phyloP scores from a whole-genome alignment of 257 asterid species.

The Rubia yunnanensis region DNA sequence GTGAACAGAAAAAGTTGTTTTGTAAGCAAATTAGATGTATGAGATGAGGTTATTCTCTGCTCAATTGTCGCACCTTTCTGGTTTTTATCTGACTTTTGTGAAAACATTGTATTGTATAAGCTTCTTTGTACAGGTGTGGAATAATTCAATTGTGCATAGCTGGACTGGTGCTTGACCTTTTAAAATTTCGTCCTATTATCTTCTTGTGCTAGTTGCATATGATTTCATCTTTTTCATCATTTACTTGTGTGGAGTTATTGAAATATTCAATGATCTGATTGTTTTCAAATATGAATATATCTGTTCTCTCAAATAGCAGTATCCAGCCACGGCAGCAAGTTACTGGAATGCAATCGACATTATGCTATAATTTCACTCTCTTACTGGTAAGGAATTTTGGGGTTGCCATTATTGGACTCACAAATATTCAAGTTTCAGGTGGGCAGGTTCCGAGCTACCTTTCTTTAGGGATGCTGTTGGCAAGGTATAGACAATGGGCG shows the following conservation, averaged over 20 bases:
- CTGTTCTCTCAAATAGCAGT: not conserved
- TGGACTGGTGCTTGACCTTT: not conserved
- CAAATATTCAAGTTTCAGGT: not conserved
- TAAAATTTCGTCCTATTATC: not conserved
- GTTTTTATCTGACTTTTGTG: too few species aligned
- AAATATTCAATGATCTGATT: not conserved
- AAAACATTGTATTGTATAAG: not conserved
- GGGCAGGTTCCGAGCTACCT: not conserved
- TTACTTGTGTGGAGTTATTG: not conserved
- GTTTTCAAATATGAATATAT: too few species aligned
- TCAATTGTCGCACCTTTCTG: not conserved
- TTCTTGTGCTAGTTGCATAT: not conserved
- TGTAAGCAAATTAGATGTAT: not conserved
- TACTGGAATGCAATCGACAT: not conserved
- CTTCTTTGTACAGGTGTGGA: not conserved
- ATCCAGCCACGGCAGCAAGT: not conserved
- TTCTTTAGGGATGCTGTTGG: not conserved
- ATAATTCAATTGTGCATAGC: not conserved
- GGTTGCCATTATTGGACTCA: not conserved
- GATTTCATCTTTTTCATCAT: not conserved
- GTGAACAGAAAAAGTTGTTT: not conserved
- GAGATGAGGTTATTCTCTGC: not conserved
- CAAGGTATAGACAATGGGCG: not conserved
- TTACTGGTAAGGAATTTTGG: too few species aligned
- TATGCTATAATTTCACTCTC: not conserved